Base-by-base conservation (phyloP, 2,329 filamentous ascomycete species). In the Epichloe elymi region DNA sequence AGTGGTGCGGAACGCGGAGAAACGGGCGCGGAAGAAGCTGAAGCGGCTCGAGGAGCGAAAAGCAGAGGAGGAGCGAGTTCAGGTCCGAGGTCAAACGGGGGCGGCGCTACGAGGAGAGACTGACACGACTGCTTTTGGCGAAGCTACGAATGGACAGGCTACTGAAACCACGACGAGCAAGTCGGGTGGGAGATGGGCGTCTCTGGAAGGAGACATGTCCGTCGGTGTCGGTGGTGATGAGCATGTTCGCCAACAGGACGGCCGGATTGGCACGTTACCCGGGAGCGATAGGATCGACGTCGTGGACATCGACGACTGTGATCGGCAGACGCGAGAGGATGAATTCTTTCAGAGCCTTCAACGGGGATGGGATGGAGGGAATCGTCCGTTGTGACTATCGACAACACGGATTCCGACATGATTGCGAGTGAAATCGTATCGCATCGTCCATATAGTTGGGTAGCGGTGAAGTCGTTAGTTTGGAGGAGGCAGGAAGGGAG, bases 21-120 rank as follows among this genome's bases (percentile, higher is more conserved):
- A 49, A 20, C 49, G 44, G 3, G 38, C 30, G 14, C 40, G 45
- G 4, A 53, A 49, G 51, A 53, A 39, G 19, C 48, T 20, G 26
- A 37, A 10, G 38, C 43, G 35, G 41, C n/a, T 30, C n/a, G 42
- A 41, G 8, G 48, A 44, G 15, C 20, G 15, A 19, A 40, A 17
- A 19, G 49, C 33, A 17, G 35, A 26, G 5, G 35, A 40, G 6
- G 36, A 46, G 7, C 42, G 42, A 5, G 2, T 5, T 17, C 35
- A 30, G 41, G n/a, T 26, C 10, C 0, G 37, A n/a, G 19, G 40
- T 46, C 5, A 33, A 8, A 14, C 2, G 38, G 38, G 38, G 15
- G 10, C 39, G 20, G 38, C 17, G 39, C 5, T 5, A 12, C 26
- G 26, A 30, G 26, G 26, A 30, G 26, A 30, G 8, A 30, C 26